Evolutionary conservation across 306 rosid species (phyloP).

Genomic region (Pyrus bretschneideri): DNA sequence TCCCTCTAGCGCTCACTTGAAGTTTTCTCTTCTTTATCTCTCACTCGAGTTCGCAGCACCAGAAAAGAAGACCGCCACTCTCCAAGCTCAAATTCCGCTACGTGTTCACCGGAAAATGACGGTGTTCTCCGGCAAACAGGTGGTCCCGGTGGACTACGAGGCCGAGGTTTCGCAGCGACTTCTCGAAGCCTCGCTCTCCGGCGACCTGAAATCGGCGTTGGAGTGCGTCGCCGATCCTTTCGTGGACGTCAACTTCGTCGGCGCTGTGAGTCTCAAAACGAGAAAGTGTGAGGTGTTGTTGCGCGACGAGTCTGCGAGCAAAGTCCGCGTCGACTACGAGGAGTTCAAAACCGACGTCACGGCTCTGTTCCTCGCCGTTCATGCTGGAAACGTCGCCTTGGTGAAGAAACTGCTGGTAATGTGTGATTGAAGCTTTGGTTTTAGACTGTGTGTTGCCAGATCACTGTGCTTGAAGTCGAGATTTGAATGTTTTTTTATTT

Average conservation of each 20-base stretch:
- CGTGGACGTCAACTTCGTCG: constrained; percentile 83
- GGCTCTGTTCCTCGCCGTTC: constrained; percentile 84
- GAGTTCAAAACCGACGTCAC: constrained; percentile 83
- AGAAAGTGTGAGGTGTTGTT: constrained; percentile 47
- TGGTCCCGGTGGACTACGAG: constrained; percentile 80
- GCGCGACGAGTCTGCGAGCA: constrained; percentile 48
- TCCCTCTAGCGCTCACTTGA: constrained; percentile 50
- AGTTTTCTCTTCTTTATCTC: constrained; percentile 17
- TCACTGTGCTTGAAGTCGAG: constrained; percentile 15
- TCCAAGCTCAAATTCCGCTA: neutral
- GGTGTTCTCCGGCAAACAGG: constrained; percentile 73
- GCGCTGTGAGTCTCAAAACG: constrained; percentile 51
- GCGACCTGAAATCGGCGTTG: constrained; percentile 59
- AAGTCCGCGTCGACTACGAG: constrained; percentile 48
- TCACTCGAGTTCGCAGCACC: constrained; percentile 6
- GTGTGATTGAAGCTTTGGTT: neutral
- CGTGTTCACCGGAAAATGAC: constrained; percentile 41
- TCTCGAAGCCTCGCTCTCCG: constrained; percentile 68
- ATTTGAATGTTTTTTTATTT: constrained; percentile 31
- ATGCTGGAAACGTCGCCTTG: constrained; percentile 46
- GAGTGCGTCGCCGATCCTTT: constrained; percentile 65
- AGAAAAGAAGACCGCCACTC: neutral
- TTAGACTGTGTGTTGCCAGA: constrained; percentile 3
- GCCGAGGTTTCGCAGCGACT: constrained; percentile 70
- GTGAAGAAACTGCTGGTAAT: constrained; percentile 70